These are phyloP conservation scores for Stagonosporopsis rhizophila DNA, from an alignment of 2,329 filamentous ascomycete genomes.

Conservation along the genomic window DNA sequence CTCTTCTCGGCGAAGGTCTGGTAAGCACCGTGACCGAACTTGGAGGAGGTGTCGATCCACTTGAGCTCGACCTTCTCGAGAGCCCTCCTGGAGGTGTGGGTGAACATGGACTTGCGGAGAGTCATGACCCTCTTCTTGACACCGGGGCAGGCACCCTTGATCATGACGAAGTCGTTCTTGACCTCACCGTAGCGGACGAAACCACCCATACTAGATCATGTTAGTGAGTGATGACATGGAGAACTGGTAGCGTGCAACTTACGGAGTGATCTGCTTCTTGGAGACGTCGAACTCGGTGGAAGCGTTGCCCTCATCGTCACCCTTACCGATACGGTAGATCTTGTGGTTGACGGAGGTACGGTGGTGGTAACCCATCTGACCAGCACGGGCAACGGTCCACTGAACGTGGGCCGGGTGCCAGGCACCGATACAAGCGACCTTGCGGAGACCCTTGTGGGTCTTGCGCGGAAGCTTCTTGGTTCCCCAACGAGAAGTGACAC, in stretches of 20 bases:
- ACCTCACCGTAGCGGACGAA: constrained; percentile 99
- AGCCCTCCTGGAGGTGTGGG: constrained; percentile 91
- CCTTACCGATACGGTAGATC: constrained; percentile 98
- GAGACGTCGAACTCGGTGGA: constrained; percentile 95
- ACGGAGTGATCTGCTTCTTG: constrained; percentile 99
- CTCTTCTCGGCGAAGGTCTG: constrained; percentile 98
- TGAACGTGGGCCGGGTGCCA: constrained; percentile 99
- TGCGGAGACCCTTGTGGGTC: constrained; percentile 99
- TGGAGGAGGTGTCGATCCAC: constrained; percentile 99
- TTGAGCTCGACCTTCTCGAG: constrained; percentile 99
- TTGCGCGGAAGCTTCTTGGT: constrained; percentile 99
- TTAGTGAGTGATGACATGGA: constrained; percentile 45
- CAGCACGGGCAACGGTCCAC: constrained; percentile 99
- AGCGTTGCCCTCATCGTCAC: constrained; percentile 86
- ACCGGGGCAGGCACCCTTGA: constrained; percentile 98
- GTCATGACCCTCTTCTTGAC: constrained; percentile 99
- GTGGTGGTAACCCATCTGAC: constrained; percentile 99
- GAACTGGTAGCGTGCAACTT: constrained; percentile 59
- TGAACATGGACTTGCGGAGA: constrained; percentile 98
- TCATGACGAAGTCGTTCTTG: constrained; percentile 98
- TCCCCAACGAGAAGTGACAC: constrained; percentile 97
- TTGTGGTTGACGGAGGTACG: constrained; percentile 99
- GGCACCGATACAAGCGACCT: constrained; percentile 99
- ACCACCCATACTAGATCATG: constrained; percentile 80
- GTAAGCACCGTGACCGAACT: constrained; percentile 99